Conservation (phyloP, 176 grass and related monocot genomes). For the Juncus inflexus region DNA sequence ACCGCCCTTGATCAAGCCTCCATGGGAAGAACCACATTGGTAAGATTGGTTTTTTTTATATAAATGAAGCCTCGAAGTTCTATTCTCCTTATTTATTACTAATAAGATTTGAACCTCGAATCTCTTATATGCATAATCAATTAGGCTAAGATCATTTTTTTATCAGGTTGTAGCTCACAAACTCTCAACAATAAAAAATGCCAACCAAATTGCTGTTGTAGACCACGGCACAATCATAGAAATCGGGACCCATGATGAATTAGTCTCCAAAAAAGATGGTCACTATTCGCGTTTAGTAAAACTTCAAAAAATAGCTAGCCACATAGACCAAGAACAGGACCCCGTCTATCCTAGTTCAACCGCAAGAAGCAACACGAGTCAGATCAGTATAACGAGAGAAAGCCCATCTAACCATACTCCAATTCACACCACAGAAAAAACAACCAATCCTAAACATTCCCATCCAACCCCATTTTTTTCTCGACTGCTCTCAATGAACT, state of each 20-base stretch:
- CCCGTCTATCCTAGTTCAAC: slow-evolving; percentile 55
- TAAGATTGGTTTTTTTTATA: slow-evolving; percentile 16
- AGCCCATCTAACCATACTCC: slow-evolving; percentile 59
- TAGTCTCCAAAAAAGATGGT: slow-evolving; percentile 42
- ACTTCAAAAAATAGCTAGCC: slow-evolving; percentile 72
- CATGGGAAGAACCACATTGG: slow-evolving; percentile 89
- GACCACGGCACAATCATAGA: slow-evolving; percentile 68
- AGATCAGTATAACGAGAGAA: slow-evolving; percentile 57
- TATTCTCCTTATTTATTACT: too few relatives aligned
- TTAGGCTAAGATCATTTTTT: slow-evolving; percentile 13
- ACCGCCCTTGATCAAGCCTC: slow-evolving; percentile 86
- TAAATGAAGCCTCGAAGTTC: too few relatives aligned
- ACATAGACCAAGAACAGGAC: slow-evolving; percentile 68
- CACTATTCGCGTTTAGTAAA: slow-evolving; percentile 73
- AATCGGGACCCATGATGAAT: slow-evolving; percentile 73
- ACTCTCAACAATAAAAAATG: slow-evolving; percentile 80
- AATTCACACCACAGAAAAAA: slow-evolving; percentile 32
- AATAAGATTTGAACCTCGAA: too few relatives aligned
- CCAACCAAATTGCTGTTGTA: slow-evolving; percentile 79
- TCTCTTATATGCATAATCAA: too few relatives aligned
- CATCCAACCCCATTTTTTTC: slow-evolving; percentile 64
- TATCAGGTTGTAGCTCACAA: slow-evolving; percentile 83
- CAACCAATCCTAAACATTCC: slow-evolving; percentile 16
- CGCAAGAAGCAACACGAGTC: slow-evolving; percentile 64
- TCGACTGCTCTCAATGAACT: slow-evolving; percentile 78